These are phyloP conservation scores for Scopulariopsis brevicaulis DNA, from an alignment of 2,329 filamentous ascomycete species.

Conservation along the genomic window DNA sequence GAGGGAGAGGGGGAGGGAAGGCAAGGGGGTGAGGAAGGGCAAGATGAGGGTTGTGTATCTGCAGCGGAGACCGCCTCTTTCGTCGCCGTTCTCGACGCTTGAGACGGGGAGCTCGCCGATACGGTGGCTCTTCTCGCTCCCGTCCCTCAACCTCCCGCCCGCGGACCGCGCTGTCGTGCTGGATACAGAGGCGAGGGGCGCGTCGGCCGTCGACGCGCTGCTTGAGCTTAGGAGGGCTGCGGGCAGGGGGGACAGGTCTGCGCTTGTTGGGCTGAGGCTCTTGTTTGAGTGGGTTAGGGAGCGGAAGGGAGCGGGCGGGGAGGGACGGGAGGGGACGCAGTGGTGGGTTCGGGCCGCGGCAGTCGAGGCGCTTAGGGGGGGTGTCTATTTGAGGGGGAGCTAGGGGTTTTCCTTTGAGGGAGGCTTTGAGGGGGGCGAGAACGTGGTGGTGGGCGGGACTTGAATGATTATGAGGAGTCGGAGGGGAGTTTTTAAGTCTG, in stretches of 20 bases:
- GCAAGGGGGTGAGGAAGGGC: conserved; percentile 8
- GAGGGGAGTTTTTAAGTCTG: too few species aligned
- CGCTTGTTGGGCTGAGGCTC: conserved; percentile 35
- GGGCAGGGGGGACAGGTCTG: conserved; percentile 25
- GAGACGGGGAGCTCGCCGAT: conserved; percentile 39
- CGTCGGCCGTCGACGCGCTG: conserved; percentile 51
- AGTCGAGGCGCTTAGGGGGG: conserved; percentile 42
- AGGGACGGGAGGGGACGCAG: conserved; percentile 11
- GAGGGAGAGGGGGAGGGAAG: conserved; percentile 21
- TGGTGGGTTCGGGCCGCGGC: conserved; percentile 47
- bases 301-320: conserved; percentile 8
- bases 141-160: conserved; percentile 43
- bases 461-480: not conserved
- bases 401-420: conserved; percentile 12
- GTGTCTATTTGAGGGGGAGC: conserved; percentile 37
- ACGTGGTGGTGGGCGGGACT: not conserved
- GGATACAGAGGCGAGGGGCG: conserved; percentile 32
- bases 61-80: conserved; percentile 55
- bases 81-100: conserved; percentile 64
- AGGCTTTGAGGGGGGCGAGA: not conserved
- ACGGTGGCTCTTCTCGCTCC: conserved; percentile 63
- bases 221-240: conserved; percentile 50
- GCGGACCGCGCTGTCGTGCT: conserved; percentile 57
- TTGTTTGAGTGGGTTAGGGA: conserved; percentile 41
- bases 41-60: conserved; percentile 65